Conservation (phyloP, 176 grass and related monocot species). For the Carex myosuroides region DNA sequence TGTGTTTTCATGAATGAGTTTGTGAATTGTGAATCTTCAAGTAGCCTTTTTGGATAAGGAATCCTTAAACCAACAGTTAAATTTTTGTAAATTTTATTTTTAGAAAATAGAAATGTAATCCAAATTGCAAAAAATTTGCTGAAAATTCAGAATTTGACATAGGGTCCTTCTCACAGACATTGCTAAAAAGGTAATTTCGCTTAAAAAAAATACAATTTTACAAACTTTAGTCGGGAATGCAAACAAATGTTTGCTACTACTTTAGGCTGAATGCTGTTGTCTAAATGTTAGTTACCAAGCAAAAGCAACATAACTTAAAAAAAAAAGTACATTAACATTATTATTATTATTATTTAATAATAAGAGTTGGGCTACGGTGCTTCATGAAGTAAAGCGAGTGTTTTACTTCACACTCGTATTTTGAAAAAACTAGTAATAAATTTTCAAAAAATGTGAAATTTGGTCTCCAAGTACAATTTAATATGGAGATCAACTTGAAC, state of each 20-base stretch:
- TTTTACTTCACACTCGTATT: too few species aligned
- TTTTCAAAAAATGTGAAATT: too few species aligned
- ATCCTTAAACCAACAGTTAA: neutral
- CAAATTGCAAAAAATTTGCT: neutral
- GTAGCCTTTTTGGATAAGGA: neutral
- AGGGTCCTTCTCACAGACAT: neutral
- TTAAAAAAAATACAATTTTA: neutral
- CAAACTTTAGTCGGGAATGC: neutral
- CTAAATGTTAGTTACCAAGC: neutral
- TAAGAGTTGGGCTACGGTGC: too few species aligned
- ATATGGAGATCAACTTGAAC: too few species aligned
- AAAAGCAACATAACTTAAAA: neutral
- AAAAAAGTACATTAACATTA: too few species aligned
- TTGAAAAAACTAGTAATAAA: too few species aligned
- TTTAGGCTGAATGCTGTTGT: neutral
- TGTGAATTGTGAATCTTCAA: neutral
- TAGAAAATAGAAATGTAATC: neutral
- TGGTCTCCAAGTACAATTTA: too few species aligned
- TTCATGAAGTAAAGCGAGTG: too few species aligned
- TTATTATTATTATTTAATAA: too few species aligned
- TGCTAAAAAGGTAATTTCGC: neutral
- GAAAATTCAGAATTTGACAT: neutral
- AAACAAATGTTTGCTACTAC: neutral
- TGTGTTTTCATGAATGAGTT: neutral
- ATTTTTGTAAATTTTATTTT: neutral